phyloP scores from a whole-genome alignment of 305 asterid species.

The Plantago coronopus region DNA sequence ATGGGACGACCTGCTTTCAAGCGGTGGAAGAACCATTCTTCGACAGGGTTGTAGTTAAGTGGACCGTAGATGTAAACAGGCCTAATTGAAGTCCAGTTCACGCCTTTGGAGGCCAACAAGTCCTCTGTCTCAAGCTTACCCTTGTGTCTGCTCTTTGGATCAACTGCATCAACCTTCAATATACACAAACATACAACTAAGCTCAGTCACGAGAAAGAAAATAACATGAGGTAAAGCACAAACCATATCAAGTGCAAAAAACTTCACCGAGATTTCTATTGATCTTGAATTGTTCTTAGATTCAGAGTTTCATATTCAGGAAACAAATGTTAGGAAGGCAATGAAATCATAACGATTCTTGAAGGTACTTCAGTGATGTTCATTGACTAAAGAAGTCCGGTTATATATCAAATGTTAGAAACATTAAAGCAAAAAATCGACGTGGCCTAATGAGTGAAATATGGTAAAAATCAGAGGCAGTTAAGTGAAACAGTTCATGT shows the following conservation, averaged over 20 bases:
- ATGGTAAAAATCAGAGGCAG: not conserved
- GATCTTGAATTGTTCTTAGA: not conserved
- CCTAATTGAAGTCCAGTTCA: slow-evolving; percentile 88
- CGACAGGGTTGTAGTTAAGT: slow-evolving; percentile 93
- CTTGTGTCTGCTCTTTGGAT: slow-evolving; percentile 97
- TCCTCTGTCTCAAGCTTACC: slow-evolving; percentile 98
- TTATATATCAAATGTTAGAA: not conserved
- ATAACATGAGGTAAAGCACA: not conserved
- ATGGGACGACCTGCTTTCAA: slow-evolving; percentile 94
- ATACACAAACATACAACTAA: not conserved
- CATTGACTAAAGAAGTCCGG: not conserved
- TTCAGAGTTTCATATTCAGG: not conserved
- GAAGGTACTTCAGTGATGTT: not conserved
- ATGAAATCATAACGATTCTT: too few relatives aligned
- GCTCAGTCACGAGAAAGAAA: slow-evolving; percentile 4
- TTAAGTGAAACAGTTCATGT: not conserved
- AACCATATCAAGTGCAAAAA: not conserved
- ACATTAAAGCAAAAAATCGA: not conserved
- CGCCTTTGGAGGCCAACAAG: slow-evolving; percentile 58
- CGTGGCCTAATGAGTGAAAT: not conserved
- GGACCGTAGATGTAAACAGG: slow-evolving; percentile 98
- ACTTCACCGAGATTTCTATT: not conserved
- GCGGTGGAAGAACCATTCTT: slow-evolving; percentile 99
- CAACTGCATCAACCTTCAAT: slow-evolving; percentile 79
- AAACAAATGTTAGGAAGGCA: not conserved